Conservation (phyloP, 768 basidiomycete genomes). For the Amanita exitialis region DNA sequence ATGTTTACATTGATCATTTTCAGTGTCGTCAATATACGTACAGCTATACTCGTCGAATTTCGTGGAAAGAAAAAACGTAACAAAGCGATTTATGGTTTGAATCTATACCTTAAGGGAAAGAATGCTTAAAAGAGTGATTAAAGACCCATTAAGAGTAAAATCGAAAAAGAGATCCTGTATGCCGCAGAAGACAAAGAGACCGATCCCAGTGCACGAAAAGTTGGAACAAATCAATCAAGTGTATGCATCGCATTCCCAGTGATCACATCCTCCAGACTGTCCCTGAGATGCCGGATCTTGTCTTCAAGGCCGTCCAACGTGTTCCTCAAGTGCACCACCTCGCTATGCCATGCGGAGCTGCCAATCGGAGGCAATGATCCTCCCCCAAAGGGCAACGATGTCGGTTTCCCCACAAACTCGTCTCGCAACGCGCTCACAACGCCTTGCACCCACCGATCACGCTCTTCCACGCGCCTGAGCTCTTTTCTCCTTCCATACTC, state of each 20-base stretch:
- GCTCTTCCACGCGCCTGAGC: constrained; percentile 49
- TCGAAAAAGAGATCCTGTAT: too few species aligned
- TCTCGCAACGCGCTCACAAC: constrained; percentile 67
- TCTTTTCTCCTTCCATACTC: constrained; percentile 37
- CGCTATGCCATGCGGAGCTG: constrained; percentile 28
- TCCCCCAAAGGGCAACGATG: not conserved
- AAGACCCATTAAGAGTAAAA: too few species aligned
- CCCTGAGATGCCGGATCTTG: constrained; percentile 37
- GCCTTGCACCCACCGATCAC: constrained; percentile 67
- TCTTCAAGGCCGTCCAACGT: constrained; percentile 52
- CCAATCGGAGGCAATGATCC: not conserved
- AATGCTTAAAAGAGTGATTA: too few species aligned
- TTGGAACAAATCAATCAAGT: not conserved
- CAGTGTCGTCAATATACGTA: too few species aligned
- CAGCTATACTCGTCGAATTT: too few species aligned
- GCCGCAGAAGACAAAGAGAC: too few species aligned
- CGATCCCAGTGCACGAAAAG: not conserved
- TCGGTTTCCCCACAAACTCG: constrained; percentile 35
- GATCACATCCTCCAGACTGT: constrained; percentile 14
- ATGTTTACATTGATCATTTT: not conserved
- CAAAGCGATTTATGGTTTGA: not conserved
- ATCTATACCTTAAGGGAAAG: too few species aligned
- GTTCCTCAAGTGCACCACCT: constrained; percentile 34
- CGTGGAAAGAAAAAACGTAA: not conserved
- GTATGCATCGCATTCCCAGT: not conserved